These are phyloP conservation scores for Chamaenerion angustifolium DNA, from an alignment of 345 rosid genomes.

Conservation along the genomic window DNA sequence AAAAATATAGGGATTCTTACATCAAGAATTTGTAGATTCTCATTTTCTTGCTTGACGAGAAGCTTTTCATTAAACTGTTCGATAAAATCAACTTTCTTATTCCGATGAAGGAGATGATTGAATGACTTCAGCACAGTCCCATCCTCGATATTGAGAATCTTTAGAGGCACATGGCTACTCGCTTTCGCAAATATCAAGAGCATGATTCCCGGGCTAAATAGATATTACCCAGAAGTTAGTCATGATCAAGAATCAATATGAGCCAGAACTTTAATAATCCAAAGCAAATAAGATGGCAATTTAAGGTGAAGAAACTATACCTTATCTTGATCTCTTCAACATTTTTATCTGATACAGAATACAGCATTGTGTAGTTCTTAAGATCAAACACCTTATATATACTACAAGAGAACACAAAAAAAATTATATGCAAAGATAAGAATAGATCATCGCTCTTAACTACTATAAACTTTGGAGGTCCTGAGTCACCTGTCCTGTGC, in stretches of 20 bases:
- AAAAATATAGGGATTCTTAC: slow-evolving; percentile 17
- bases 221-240: neutral
- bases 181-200: slow-evolving; percentile 31
- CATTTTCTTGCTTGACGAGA: slow-evolving; percentile 51
- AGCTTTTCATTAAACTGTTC: slow-evolving; percentile 56
- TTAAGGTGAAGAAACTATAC: slow-evolving; percentile 9
- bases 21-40: slow-evolving; percentile 57
- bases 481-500: slow-evolving; percentile 54
- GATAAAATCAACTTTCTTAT: slow-evolving; percentile 49
- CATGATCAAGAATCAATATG: neutral
- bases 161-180: slow-evolving; percentile 34
- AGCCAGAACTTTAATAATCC: neutral
- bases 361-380: slow-evolving; percentile 39
- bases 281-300: neutral
- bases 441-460: neutral
- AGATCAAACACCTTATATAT: slow-evolving; percentile 52
- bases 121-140: slow-evolving; percentile 46
- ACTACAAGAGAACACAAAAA: slow-evolving; percentile 13
- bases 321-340: slow-evolving; percentile 49
- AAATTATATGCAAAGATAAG: neutral
- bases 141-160: slow-evolving; percentile 46
- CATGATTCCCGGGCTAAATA: slow-evolving; percentile 42
- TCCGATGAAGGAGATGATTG: slow-evolving; percentile 45
- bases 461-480: neutral
- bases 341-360: slow-evolving; percentile 38